phyloP scores from a whole-genome alignment of 257 asterid species.

The Penstemon davidsonii region DNA sequence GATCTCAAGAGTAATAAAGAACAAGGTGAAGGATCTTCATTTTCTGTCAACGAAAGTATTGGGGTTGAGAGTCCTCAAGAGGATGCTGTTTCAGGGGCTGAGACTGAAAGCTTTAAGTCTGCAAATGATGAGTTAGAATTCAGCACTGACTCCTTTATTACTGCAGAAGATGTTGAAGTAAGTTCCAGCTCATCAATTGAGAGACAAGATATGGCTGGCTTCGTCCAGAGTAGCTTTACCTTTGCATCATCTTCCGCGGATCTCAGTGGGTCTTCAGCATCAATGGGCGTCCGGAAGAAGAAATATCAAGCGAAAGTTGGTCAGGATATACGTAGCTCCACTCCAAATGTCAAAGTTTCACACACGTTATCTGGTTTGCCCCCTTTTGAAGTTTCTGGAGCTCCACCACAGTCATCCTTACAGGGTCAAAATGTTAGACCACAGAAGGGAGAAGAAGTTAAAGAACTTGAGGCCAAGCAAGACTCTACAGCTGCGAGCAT shows the following conservation, averaged over 20 bases:
- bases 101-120: conserved; percentile 87
- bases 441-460: conserved; percentile 41
- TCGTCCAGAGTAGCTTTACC: conserved; percentile 52
- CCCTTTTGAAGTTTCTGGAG: conserved; percentile 53
- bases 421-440: conserved; percentile 43
- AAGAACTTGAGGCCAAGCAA: conserved; percentile 42
- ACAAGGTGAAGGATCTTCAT: conserved; percentile 34
- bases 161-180: conserved; percentile 68
- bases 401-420: conserved; percentile 41
- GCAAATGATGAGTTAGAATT: conserved; percentile 81
- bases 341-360: conserved; percentile 44
- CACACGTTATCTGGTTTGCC: conserved; percentile 43
- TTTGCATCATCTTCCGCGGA: conserved; percentile 71
- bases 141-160: conserved; percentile 64
- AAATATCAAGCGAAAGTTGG: conserved; percentile 48
- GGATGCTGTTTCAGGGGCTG: conserved; percentile 71
- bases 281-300: conserved; percentile 57
- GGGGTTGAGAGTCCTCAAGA: conserved; percentile 52
- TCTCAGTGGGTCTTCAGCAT: conserved; percentile 48
- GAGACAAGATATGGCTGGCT: conserved; percentile 61
- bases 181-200: conserved; percentile 47
- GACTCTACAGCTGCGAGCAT: conserved; percentile 50
- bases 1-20: conserved; percentile 35
- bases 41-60: conserved; percentile 34
- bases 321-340: conserved; percentile 44